A percentile compares a stretch with the other conserved stretches of the same genome.
phyloP scores from a whole-genome alignment of 2,329 filamentous ascomycete genomes.

The Diaporthe ampelina region DNA sequence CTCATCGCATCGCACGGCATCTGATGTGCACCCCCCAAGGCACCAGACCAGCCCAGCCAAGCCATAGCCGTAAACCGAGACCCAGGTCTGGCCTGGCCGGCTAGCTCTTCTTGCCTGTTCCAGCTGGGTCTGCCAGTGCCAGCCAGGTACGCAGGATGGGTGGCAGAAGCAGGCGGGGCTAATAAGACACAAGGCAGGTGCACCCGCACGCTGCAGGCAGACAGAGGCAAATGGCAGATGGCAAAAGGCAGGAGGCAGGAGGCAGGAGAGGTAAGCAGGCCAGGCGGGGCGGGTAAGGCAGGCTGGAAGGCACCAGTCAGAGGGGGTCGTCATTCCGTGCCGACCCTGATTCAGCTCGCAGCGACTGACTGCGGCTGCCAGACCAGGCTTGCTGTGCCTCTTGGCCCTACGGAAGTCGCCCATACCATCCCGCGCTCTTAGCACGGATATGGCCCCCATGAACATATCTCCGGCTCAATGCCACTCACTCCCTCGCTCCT shows the following conservation, averaged over 20 bases:
- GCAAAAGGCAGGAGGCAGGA: neutral
- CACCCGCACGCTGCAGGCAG: neutral
- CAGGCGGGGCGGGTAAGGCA: constrained; percentile 9
- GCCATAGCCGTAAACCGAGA: neutral
- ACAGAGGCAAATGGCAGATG: too few species aligned
- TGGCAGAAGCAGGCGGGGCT: constrained; percentile 13
- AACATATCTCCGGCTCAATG: neutral
- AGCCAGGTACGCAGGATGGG: neutral
- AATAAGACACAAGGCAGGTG: neutral
- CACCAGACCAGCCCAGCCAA: constrained; percentile 18
- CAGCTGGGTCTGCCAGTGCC: neutral
- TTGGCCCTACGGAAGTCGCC: constrained; percentile 2
- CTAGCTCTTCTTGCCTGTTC: neutral
- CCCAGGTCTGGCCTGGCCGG: constrained; percentile 3
- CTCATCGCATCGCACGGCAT: constrained; percentile 14
- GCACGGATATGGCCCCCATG: constrained; percentile 18
- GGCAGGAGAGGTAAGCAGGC: constrained; percentile 2
- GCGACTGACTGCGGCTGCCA: constrained; percentile 19
- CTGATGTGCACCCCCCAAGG: constrained; percentile 8
- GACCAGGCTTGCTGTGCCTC: neutral
- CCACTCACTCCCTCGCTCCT: neutral
- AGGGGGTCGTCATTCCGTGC: neutral
- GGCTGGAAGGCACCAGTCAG: constrained; percentile 16
- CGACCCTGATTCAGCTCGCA: constrained; percentile 13
- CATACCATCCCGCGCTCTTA: constrained; percentile 11